Percentiles rank a stretch among this genome's conserved stretches.
Evolutionary conservation across 805 yeast genomes (phyloP).

Genomic region (Starmerella vaccinii): DNA sequence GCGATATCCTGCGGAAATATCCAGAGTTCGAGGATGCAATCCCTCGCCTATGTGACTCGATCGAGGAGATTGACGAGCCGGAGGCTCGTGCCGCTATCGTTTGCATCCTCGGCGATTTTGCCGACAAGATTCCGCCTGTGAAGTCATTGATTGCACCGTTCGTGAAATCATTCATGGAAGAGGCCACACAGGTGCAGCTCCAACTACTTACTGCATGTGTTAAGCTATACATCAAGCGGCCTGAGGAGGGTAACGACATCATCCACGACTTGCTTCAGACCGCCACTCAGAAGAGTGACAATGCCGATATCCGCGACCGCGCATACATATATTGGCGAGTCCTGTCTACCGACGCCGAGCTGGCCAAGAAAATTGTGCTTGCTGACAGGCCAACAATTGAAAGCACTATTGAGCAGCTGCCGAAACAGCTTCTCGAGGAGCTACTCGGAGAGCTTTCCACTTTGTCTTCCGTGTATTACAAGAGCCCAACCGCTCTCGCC

Average conservation of each 20-base stretch:
- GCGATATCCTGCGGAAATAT: constrained; percentile 66
- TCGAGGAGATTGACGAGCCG: constrained; percentile 60
- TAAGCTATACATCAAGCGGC: constrained; percentile 55
- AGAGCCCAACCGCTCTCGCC: constrained; percentile 42
- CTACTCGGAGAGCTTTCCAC: constrained; percentile 70
- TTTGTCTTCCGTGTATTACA: constrained; percentile 79
- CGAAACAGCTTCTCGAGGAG: constrained; percentile 56
- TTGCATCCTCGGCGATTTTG: constrained; percentile 78
- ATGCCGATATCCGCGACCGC: constrained; percentile 81
- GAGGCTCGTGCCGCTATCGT: constrained; percentile 69
- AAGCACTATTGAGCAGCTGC: constrained; percentile 60
- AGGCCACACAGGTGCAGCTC: constrained; percentile 65
- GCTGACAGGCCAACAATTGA: constrained; percentile 60
- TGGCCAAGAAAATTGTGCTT: constrained; percentile 53
- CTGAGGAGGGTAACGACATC: constrained; percentile 49
- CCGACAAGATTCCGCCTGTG: constrained; percentile 40
- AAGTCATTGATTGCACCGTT: constrained; percentile 36
- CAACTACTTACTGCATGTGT: constrained; percentile 67
- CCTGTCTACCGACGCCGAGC: constrained; percentile 67
- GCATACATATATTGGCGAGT: constrained; percentile 84
- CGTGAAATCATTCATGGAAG: constrained; percentile 47
- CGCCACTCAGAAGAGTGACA: constrained; percentile 66
- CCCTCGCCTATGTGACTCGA: constrained; percentile 36
- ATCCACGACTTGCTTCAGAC: constrained; percentile 68
- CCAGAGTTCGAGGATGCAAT: constrained; percentile 48